Conservation (phyloP, 2,329 filamentous ascomycete species). For the Polytolypa hystricis region DNA sequence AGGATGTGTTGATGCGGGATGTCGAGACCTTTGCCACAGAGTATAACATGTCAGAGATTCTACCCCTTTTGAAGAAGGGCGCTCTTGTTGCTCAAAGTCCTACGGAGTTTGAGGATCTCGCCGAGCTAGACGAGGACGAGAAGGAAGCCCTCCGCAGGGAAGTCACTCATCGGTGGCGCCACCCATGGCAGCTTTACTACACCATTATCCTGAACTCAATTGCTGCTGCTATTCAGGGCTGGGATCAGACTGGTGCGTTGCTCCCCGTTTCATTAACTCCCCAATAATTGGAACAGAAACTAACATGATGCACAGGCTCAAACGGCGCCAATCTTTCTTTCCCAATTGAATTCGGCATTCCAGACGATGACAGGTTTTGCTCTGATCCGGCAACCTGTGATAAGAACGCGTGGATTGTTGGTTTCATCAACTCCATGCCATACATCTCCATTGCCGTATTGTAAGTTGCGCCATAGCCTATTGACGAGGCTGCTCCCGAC, state of each 20-base stretch:
- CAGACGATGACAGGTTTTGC: constrained; percentile 26
- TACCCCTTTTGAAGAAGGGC: constrained; percentile 34
- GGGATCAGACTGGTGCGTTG: constrained; percentile 37
- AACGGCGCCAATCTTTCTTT: constrained; percentile 45
- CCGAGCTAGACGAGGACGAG: constrained; percentile 45
- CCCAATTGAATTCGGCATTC: constrained; percentile 38
- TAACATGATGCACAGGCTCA: constrained; percentile 21
- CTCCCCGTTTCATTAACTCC: neutral
- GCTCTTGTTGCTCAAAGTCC: constrained; percentile 66
- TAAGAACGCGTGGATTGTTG: constrained; percentile 46
- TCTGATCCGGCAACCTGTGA: constrained; percentile 16
- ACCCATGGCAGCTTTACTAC: constrained; percentile 38
- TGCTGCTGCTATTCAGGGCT: constrained; percentile 44
- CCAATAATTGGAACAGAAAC: neutral
- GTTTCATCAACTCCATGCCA: constrained; percentile 48
- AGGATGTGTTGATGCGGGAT: constrained; percentile 20
- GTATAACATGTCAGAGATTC: constrained; percentile 49
- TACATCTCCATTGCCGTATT: constrained; percentile 41
- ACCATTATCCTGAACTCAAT: constrained; percentile 42
- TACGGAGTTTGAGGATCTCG: constrained; percentile 49
- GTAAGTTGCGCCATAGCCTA: constrained; percentile 39
- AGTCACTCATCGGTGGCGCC: constrained; percentile 36
- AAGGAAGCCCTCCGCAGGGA: constrained; percentile 34
- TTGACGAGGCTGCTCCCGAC: too few species aligned
- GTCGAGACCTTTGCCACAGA: constrained; percentile 37